Evolutionary conservation across 2,329 filamentous ascomycete species (phyloP), one percentile per base, ranked within the genome.

Genomic region (Penicillium verrucosum): DNA sequence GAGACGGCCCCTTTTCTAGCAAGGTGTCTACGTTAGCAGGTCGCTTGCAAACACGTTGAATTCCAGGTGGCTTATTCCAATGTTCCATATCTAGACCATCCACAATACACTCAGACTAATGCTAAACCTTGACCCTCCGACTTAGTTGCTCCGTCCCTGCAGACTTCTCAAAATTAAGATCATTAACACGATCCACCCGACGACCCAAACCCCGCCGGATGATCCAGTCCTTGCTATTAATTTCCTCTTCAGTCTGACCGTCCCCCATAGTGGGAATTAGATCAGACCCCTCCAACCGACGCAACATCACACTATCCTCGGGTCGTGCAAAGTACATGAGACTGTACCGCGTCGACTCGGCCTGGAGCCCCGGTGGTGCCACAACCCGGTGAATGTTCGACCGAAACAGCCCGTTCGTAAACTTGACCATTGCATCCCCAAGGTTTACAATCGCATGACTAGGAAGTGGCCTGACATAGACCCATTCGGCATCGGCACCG

Each of bases 311-410:
- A 25, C 78, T 71, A 68, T 82, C 77, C 62, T 77, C 79, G 3
- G 81, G 81, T 59, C 82, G 66, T 29, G 75, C 71, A 67, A 84
- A 84, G 63, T 84, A 84, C 10, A 83, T 81, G 21, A 84, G 60
- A 67, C 80, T 82, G 64, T 78, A 81, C 52, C 82, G 70, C 21
- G 73, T 76, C 16, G 53, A 57, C n/a, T 70, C 66, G 5, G 66
- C 73, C 65, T 84, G 82, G 11, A 67, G 63, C 0, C 80, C 80
- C 0, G 80, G 79, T 37, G 81, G 76, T 29, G 72, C 71, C 10
- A 78, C 77, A 23, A 84, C 81, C 2, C 82, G 74, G 66, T 84
- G 81, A 8, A 78, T 72, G 59, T 76, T 76, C 0, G 69, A 73
- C 4, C 74, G 65, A 38, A 78, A 57, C 14, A 75, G 49, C 0